Evolutionary conservation across 208 protist genomes (phyloP), one percentile per base, ranked within the genome.

Genomic region (Wallacemonas collosoma): DNA sequence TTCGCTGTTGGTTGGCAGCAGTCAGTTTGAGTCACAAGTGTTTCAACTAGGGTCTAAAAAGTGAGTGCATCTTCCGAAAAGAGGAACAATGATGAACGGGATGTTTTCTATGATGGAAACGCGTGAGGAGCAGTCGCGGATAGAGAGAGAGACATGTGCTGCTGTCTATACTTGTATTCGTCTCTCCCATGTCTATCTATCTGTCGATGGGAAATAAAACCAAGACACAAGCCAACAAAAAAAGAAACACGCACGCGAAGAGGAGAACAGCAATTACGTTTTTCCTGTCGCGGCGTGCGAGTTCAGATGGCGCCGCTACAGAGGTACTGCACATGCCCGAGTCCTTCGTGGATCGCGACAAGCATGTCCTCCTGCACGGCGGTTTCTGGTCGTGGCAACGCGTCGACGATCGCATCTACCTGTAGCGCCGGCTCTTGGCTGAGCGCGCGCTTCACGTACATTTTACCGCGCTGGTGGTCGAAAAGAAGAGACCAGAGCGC

Each of bases 401-500:
- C 45, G 1, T n/a, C 56, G 35, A 38, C 47, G 26, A 84, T 2
- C 40, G 64, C 36, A 9, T 73, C 61, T 1, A 63, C 44, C 8
- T 73, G 11, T 12, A 88, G 45, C 9, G 60, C 51, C 38, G 83
- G 80, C 39, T 64, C 38, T 58, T 89, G 67, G 8, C 61, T 66
- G 35, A 89, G 67, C 0, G 75, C 48, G 44, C 70, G 64, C 7
- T 78, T 76, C 40, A 90, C 76, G 62, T 87, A 82, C 11, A 71
- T 72, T 72, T 82, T 86, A 6, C 81, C 79, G 2, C 81, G 74
- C 47, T 86, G 76, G 61, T 87, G 76, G 55, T 87, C 75, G 45
- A 85, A 77, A 58, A 82, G 75, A n/a, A 90, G 79, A 15, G 85
- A 75, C 81, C 81, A 86, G 7, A 85, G 76, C 47, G 81, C 85